Evolutionary conservation across 2,329 filamentous ascomycete species (phyloP).

Genomic region (Colletotrichum sp.): DNA sequence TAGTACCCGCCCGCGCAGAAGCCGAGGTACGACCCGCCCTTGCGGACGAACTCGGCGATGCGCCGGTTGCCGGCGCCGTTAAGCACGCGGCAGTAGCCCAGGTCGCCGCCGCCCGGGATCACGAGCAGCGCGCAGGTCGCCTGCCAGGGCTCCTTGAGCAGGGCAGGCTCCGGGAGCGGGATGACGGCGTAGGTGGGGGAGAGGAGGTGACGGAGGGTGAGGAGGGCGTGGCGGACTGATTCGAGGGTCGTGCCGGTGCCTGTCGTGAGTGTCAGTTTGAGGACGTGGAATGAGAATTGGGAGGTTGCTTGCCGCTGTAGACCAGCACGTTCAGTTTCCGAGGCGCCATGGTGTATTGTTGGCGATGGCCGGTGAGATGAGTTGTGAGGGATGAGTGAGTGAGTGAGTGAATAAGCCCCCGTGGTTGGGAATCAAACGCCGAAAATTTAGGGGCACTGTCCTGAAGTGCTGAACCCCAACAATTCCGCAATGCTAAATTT

Average conservation of each 20-base stretch:
- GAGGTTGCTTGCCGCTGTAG: slow-evolving; percentile 72
- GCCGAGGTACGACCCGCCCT: slow-evolving; percentile 85
- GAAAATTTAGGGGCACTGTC: slow-evolving; percentile 12
- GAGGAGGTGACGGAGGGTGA: slow-evolving; percentile 83
- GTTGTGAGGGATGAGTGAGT: background rate
- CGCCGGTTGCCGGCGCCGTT: slow-evolving; percentile 87
- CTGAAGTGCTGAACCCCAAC: background rate
- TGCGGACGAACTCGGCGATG: slow-evolving; percentile 84
- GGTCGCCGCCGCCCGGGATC: slow-evolving; percentile 91
- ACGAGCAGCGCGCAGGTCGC: slow-evolving; percentile 87
- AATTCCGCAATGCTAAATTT: background rate
- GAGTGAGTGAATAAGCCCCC: background rate
- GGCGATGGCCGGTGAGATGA: slow-evolving; percentile 1
- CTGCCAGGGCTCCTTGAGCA: slow-evolving; percentile 92
- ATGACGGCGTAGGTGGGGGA: slow-evolving; percentile 93
- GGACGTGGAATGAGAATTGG: slow-evolving; percentile 31
- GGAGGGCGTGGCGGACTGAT: slow-evolving; percentile 88
- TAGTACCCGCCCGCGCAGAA: slow-evolving; percentile 97
- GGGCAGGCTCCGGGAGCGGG: slow-evolving; percentile 75
- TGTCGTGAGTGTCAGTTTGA: slow-evolving; percentile 35
- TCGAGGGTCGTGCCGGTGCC: slow-evolving; percentile 86
- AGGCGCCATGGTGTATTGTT: slow-evolving; percentile 62
- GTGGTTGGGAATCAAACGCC: background rate
- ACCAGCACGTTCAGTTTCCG: slow-evolving; percentile 89
- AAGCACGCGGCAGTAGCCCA: slow-evolving; percentile 86